Base-by-base conservation (phyloP, 441 rosid genomes). In the Pelargonium cotyledonis region DNA sequence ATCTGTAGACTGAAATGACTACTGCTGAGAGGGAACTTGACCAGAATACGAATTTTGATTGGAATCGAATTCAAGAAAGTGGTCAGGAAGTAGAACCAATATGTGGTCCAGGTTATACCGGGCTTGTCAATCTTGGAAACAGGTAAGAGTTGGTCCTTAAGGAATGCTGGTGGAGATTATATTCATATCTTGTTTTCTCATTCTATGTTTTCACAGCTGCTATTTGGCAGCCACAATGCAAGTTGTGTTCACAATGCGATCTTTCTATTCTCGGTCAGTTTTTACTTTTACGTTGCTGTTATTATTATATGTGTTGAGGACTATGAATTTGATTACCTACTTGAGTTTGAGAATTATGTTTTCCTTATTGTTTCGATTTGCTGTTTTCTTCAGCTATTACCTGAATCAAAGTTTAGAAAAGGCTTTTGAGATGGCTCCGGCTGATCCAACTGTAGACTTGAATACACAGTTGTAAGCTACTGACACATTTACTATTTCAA, bases 21-120 rank as follows among this genome's bases (percentile, higher is more conserved):
- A 95, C 99, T 58, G 96, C 99, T n/a, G 99, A 95, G 80, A 88
- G 87, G 80, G 99, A 95, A 85, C 94, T 95, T 80, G 97, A 95
- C 83, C 97, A 95, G 74, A 95, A 95, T 78, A 83, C 89, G 65
- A 95, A 91, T 80, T 91, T 86, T 78, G 97, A 95, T 74, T 95
- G 99, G 99, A 90, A 91, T 74, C 95, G 97, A 64, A 95, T 95
- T 73, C 97, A 95, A 87, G 99, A 95, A 84, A 95, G 96, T 82
- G 97, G 96, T 63, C 83, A 86, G 77, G 95, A 84, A 14, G 75
- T 88, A 73, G 91, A 91, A 69, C 96, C 95, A 60, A 76, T 95
- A 69, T 85, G 72, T 78, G 97, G 99, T 68, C 96, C 99, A 0
- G 97, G 97, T 68, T 90, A 89, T 84, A 95, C 99, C 18, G 97